These are phyloP conservation scores for Pythium dissotocum DNA, from an alignment of 352 stramenopile species.

Conservation along the genomic window DNA sequence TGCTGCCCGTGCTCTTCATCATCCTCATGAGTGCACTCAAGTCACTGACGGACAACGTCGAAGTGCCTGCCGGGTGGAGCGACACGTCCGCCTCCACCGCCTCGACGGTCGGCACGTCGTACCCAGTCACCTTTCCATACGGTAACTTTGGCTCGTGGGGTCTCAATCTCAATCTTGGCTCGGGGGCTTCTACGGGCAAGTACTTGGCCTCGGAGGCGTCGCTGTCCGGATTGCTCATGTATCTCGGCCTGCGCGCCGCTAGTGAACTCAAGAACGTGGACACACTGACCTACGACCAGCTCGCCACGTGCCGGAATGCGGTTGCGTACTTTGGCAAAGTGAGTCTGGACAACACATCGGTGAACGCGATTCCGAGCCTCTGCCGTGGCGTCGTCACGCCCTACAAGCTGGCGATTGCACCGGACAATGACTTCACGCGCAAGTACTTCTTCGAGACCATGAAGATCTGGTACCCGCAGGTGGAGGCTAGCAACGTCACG, in stretches of 20 bases:
- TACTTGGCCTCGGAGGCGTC: constrained; percentile 1
- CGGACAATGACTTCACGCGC: constrained; percentile 36
- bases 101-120: constrained; percentile 28
- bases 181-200: neutral
- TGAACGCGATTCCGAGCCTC: constrained; percentile 24
- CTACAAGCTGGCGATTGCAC: constrained; percentile 40
- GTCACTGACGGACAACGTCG: constrained; percentile 46
- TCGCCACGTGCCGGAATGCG: neutral
- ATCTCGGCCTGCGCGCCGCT: neutral
- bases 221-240: constrained; percentile 4
- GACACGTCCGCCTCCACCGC: constrained; percentile 16
- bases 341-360: constrained; percentile 26
- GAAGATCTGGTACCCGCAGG: constrained; percentile 6
- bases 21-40: constrained; percentile 59
- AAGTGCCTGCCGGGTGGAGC: constrained; percentile 65
- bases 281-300: constrained; percentile 1
- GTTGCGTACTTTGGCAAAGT: constrained; percentile 14
- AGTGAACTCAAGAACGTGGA: constrained; percentile 2
- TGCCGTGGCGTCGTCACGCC: constrained; percentile 29
- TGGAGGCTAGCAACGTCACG: constrained; percentile 30
- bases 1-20: constrained; percentile 70
- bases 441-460: constrained; percentile 29
- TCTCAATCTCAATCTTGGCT: neutral
- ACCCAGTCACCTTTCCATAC: constrained; percentile 11
- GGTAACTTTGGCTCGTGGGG: neutral